A percentile compares a stretch with the other conserved stretches of the same genome.
These are phyloP conservation scores for Prasinococcaceae sp. DNA, from an alignment of 139 green algal genomes.

Conservation along the genomic window DNA sequence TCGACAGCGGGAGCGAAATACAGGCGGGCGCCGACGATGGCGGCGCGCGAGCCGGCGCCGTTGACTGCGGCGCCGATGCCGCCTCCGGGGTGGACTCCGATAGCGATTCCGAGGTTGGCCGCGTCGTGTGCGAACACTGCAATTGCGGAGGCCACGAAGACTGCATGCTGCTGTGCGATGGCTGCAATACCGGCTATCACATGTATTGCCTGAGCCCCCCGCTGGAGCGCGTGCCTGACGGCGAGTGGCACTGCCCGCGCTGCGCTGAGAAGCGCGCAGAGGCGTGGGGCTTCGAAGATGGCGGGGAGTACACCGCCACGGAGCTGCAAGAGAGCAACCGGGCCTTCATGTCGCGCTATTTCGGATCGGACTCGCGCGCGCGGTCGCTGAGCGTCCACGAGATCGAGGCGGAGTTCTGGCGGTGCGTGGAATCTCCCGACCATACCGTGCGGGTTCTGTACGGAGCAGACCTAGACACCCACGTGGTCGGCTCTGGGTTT, in stretches of 20 bases:
- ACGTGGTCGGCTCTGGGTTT: slow-evolving; percentile 7
- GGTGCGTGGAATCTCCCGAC: slow-evolving; percentile 61
- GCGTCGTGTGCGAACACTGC: slow-evolving; percentile 40
- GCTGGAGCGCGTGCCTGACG: slow-evolving; percentile 45
- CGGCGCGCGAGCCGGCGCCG: too few species aligned
- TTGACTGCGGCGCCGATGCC: too few species aligned
- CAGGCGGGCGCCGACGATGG: too few species aligned
- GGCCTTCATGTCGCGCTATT: background rate
- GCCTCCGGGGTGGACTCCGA: too few species aligned
- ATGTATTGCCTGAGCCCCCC: slow-evolving; percentile 61
- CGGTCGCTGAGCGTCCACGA: too few species aligned
- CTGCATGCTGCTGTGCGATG: slow-evolving; percentile 68
- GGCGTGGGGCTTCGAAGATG: slow-evolving; percentile 22
- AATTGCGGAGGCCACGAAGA: slow-evolving; percentile 39
- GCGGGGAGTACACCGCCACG: background rate
- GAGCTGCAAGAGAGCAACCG: background rate
- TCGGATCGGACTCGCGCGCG: too few species aligned
- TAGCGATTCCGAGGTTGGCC: too few species aligned
- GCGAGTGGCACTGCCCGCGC: slow-evolving; percentile 68
- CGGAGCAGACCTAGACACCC: slow-evolving; percentile 38
- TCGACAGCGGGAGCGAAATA: too few species aligned
- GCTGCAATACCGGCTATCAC: slow-evolving; percentile 56
- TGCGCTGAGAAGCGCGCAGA: slow-evolving; percentile 37
- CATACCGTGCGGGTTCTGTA: slow-evolving; percentile 60
- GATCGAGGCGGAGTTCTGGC: slow-evolving; percentile 78